These are phyloP conservation scores for Scedosporium aurantiacum DNA, from an alignment of 2,329 filamentous ascomycete species.

Conservation along the genomic window DNA sequence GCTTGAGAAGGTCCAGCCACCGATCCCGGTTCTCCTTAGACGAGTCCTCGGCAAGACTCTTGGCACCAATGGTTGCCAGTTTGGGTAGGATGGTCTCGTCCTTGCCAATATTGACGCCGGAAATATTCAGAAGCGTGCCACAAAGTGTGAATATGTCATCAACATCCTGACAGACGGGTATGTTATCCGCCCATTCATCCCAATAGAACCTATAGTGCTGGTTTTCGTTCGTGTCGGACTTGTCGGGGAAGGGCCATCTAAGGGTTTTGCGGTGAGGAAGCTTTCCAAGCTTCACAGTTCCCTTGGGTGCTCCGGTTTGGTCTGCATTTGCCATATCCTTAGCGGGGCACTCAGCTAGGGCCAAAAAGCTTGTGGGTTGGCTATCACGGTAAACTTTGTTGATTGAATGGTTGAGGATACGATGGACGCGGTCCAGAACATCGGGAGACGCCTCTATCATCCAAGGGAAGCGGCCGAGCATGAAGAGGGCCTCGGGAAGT, in stretches of 20 bases:
- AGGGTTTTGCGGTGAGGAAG: conserved; percentile 55
- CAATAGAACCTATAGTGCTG: conserved; percentile 90
- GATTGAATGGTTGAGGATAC: conserved; percentile 73
- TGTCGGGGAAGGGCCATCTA: conserved; percentile 77
- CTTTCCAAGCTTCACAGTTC: conserved; percentile 50
- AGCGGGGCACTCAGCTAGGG: conserved; percentile 24
- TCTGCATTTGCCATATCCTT: conserved; percentile 43
- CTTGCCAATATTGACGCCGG: conserved; percentile 81
- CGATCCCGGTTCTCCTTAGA: conserved; percentile 61
- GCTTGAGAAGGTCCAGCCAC: conserved; percentile 77
- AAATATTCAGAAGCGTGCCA: conserved; percentile 70
- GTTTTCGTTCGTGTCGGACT: conserved; percentile 61
- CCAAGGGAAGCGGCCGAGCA: conserved; percentile 88
- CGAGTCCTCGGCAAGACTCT: conserved; percentile 58
- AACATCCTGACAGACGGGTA: conserved; percentile 80
- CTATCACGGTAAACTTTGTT: conserved; percentile 55
- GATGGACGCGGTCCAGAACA: conserved; percentile 68
- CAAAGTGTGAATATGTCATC: conserved; percentile 87
- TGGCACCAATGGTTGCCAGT: conserved; percentile 71
- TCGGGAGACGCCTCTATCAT: conserved; percentile 76
- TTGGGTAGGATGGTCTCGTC: conserved; percentile 71
- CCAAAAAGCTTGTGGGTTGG: conserved; percentile 20
- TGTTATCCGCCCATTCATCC: conserved; percentile 91
- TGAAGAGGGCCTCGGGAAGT: conserved; percentile 83
- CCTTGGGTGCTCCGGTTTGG: conserved; percentile 57